phyloP scores from a whole-genome alignment of 208 protist genomes.

The Crithidia bombi region DNA sequence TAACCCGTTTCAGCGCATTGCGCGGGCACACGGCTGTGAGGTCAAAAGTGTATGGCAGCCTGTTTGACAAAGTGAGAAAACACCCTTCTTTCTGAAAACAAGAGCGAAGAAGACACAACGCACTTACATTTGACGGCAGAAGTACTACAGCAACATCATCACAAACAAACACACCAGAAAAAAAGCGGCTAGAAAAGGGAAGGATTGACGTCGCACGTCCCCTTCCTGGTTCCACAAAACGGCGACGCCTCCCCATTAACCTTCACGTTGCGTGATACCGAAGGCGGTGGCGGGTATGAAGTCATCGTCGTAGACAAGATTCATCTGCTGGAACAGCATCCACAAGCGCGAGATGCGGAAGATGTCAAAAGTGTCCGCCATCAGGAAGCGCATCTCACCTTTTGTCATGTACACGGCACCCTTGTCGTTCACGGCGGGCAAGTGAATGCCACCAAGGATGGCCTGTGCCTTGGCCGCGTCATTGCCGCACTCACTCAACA shows the following conservation, averaged over 20 bases:
- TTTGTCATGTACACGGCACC: constrained; percentile 92
- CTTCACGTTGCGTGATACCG: constrained; percentile 59
- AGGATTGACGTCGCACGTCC: constrained; percentile 1
- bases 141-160: not conserved
- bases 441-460: constrained; percentile 82
- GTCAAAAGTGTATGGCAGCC: no score
- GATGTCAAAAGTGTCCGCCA: constrained; percentile 79
- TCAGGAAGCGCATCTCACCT: constrained; percentile 88
- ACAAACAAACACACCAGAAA: constrained; percentile 11
- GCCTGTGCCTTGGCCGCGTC: constrained; percentile 69
- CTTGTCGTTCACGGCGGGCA: constrained; percentile 75
- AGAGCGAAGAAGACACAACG: no score
- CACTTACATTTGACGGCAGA: no score
- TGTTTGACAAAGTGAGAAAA: no score
- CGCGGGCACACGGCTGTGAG: no score
- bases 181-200: constrained; percentile 4
- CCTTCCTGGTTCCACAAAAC: not conserved
- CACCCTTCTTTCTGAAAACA: no score
- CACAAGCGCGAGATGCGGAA: constrained; percentile 86
- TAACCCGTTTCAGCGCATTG: no score
- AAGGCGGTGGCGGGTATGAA: constrained; percentile 86
- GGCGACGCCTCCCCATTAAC: not conserved
- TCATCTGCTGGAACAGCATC: constrained; percentile 90
- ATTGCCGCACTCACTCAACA: constrained; percentile 69
- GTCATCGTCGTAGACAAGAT: constrained; percentile 85